Base-by-base conservation (phyloP, 768 basidiomycete genomes). In the Leccinum olivaceopallidum region DNA sequence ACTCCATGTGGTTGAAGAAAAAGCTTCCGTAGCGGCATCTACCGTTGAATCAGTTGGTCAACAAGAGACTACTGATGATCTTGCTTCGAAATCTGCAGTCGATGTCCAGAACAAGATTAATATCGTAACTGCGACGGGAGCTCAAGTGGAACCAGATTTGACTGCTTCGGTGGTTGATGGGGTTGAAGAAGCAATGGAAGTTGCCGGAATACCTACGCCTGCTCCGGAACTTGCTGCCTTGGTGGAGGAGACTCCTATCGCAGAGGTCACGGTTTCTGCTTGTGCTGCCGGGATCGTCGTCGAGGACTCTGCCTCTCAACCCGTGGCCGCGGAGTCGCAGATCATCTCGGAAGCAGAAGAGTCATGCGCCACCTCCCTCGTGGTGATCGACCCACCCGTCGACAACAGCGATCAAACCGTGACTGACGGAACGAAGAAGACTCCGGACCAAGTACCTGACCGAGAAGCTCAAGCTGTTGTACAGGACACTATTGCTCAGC, bases 221-320 rank as follows among this genome's bases (percentile, higher is more conserved):
- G 51, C 52, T 18, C 55, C 62, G 26, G 67, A 64, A 55, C 49
- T 10, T 24, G 54, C 61, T 50, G 30, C 50, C 3, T 24, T 71
- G 14, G 62, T 60, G 18, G 62, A 62, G 28, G 69, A 66, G 53
- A 69, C 67, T 8, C 59, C 62, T 54, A 26, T 59, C 6, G 57
- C 30, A 44, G 69, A 57, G 12, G 37, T 18, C 52, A 53, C 50
- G 34, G 57, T 26, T 58, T 47, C 48, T 9, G 13, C 7, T 22
- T 20, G 53, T 37, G 20, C 22, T 37, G 6, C 34, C 36, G 36
- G 37, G 36, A 36, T 7, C 14, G 53, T 54, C 8, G 32, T 36
- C 36, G 20, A 54, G 20, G 53, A n/a, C 34, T 51, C 47, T 26
- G 56, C 52, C 49, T 22, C 28, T 32, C 59, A 58, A 28, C 16